Evolutionary conservation across 495 filamentous ascomycete genomes (phyloP).

Genomic region (Trichoderma gamsii): DNA sequence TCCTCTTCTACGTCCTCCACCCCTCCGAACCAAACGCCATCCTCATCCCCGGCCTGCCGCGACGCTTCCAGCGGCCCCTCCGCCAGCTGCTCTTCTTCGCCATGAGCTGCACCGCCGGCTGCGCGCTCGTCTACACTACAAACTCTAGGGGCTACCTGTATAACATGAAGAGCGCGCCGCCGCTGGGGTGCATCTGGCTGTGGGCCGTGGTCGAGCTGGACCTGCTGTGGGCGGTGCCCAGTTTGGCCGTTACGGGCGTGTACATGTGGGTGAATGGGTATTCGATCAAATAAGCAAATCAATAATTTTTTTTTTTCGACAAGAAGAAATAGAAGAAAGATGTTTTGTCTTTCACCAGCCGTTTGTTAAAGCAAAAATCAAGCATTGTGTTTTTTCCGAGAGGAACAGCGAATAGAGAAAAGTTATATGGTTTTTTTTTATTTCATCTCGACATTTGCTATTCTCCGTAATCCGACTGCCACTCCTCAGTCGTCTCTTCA

Average conservation of each 20-base stretch:
- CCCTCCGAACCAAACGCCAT: slow-evolving; percentile 40
- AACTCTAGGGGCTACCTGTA: slow-evolving; percentile 75
- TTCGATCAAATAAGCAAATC: slow-evolving; percentile 28
- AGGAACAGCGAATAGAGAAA: no score
- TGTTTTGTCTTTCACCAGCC: no score
- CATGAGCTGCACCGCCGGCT: slow-evolving; percentile 53
- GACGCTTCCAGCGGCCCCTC: slow-evolving; percentile 39
- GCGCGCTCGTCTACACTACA: slow-evolving; percentile 71
- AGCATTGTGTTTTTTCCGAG: no score
- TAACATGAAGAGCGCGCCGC: slow-evolving; percentile 86
- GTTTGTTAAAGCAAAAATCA: no score
- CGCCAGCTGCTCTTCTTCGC: slow-evolving; percentile 58
- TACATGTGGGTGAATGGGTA: slow-evolving; percentile 75
- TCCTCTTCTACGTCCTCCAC: slow-evolving; percentile 56
- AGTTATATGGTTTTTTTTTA: no score
- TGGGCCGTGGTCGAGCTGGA: slow-evolving; percentile 88
- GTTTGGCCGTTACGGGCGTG: slow-evolving; percentile 49
- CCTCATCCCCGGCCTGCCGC: slow-evolving; percentile 39
- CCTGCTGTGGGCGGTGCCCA: slow-evolving; percentile 58
- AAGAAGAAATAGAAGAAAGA: no score
- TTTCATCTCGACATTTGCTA: not conserved
- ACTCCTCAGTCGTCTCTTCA: not conserved
- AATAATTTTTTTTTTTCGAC: no score
- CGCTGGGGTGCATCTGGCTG: slow-evolving; percentile 86
- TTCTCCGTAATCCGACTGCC: not conserved